These are phyloP conservation scores for Cladosporium sp. DNA, from an alignment of 2,329 filamentous ascomycete genomes.

Conservation along the genomic window DNA sequence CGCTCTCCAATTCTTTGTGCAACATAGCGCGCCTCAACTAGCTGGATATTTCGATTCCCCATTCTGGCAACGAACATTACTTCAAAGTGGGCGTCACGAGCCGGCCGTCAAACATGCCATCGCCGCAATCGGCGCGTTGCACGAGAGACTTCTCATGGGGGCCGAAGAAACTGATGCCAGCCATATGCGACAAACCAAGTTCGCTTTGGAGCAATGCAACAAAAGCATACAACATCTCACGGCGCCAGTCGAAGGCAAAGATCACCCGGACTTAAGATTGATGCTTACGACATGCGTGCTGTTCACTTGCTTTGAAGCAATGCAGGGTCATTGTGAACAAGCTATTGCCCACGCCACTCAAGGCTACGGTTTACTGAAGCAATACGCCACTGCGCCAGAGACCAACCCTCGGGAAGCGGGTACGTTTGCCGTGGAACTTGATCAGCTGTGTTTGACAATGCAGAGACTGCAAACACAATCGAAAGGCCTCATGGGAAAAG, in stretches of 20 bases:
- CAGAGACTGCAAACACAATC: conserved; percentile 20
- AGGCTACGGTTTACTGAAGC: conserved; percentile 21
- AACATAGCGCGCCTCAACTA: conserved; percentile 21
- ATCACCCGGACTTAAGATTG: conserved; percentile 18
- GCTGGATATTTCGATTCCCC: conserved; percentile 25
- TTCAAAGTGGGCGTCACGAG: conserved; percentile 19
- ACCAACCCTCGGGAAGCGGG: conserved; percentile 17
- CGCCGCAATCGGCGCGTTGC: conserved; percentile 21
- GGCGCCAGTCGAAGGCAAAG: conserved; percentile 9
- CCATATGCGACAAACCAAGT: conserved; percentile 15
- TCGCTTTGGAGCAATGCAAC: conserved; percentile 25
- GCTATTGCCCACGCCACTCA: conserved; percentile 23
- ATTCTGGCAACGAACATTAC: conserved; percentile 24
- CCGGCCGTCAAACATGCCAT: conserved; percentile 22
- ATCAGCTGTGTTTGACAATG: conserved; percentile 21
- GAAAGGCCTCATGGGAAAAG: conserved; percentile 16
- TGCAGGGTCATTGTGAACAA: conserved; percentile 24
- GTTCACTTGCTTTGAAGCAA: conserved; percentile 23
- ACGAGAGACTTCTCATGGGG: conserved; percentile 21
- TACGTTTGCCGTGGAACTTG: conserved; percentile 20
- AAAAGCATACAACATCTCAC: conserved; percentile 21
- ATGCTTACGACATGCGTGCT: conserved; percentile 24
- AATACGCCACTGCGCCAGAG: conserved; percentile 18
- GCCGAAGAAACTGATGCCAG: conserved; percentile 14
- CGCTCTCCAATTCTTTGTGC: conserved; percentile 22